Conservation (phyloP, 106 monocot genomes). For the Dioscorea zingiberensis region DNA sequence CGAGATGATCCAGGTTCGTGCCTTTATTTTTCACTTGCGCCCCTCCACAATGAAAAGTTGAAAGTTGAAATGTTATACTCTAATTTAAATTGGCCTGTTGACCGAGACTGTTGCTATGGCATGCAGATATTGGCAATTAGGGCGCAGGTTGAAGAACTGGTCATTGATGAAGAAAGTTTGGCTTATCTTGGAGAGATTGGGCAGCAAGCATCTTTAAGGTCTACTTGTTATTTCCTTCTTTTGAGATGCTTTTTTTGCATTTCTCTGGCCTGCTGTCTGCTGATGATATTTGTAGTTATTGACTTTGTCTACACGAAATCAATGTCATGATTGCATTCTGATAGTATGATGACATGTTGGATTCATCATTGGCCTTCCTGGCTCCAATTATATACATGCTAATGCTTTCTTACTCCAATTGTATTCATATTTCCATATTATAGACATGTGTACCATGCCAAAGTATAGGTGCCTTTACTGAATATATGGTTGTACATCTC, state of each 20-base stretch:
- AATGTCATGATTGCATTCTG: no score
- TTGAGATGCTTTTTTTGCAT: conserved; percentile 1
- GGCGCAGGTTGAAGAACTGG: conserved; percentile 87
- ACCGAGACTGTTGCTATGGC: background rate
- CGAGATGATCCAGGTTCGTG: conserved; percentile 94
- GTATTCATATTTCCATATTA: no score
- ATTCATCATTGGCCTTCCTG: no score
- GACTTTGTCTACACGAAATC: no score
- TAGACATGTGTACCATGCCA: no score
- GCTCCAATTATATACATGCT: no score
- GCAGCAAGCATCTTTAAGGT: conserved; percentile 87
- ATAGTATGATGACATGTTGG: no score
- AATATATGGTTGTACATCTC: no score
- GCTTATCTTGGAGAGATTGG: conserved; percentile 97
- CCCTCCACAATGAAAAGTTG: background rate
- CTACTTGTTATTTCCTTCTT: background rate
- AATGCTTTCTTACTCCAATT: no score
- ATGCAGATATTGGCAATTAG: conserved; percentile 88
- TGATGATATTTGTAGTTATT: no score
- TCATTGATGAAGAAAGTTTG: conserved; percentile 92
- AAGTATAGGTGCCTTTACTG: no score
- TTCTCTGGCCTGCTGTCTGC: background rate
- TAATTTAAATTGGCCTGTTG: background rate
- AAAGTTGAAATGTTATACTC: background rate
- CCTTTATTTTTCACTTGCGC: background rate